Evolutionary conservation across 2,329 filamentous ascomycete genomes (phyloP), one percentile per base, ranked within the genome.

Genomic region (Neocatenulostroma microsporum): DNA sequence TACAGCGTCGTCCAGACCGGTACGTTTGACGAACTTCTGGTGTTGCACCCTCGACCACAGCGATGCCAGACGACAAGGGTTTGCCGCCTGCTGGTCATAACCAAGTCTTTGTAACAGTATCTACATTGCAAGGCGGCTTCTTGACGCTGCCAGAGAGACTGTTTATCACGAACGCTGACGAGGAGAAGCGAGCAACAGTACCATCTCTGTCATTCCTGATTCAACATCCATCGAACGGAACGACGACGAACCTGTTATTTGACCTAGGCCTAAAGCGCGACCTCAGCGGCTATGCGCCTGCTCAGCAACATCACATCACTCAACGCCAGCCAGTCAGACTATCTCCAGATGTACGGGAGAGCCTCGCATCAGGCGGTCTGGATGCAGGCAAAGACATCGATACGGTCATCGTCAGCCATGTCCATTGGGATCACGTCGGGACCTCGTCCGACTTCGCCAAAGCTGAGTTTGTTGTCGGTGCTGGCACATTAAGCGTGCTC

Each of bases 361-460:
- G 58, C 49, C 51, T 71, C 2, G 50, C 51, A 5, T 43, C 41
- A 15, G 61, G 61, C 4, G 57, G 55, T 1, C 29, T 64, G 3
- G 36, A 49, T 3, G 51, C 58, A 5, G 40, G 21, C 7, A 34
- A 47, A 14, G 50, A 58, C 17, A 49, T 64, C 14, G 48, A 63
- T 35, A 50, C 44, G 6, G 51, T 68, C 13, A 53, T 74, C 3
- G 50, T 72, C 2, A 69, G 64, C 45, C 72, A 76, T 40, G 40
- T 43, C 21, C 71, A 76, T 44, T 74, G 67, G 63, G 72, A 75
- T 42, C 72, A 75, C 40, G 57, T 67, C 17, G 73, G 71, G 5
- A 70, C 66, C 3, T 66, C 70, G 0, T 48, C 53, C 0, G 69
- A 73, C 45, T 75, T 72, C 43, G 38, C 61, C 1, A 50, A 56